These are phyloP conservation scores for Ceratorhiza oryzae-sativae DNA, from an alignment of 1,284 basidiomycete species.

Conservation along the genomic window DNA sequence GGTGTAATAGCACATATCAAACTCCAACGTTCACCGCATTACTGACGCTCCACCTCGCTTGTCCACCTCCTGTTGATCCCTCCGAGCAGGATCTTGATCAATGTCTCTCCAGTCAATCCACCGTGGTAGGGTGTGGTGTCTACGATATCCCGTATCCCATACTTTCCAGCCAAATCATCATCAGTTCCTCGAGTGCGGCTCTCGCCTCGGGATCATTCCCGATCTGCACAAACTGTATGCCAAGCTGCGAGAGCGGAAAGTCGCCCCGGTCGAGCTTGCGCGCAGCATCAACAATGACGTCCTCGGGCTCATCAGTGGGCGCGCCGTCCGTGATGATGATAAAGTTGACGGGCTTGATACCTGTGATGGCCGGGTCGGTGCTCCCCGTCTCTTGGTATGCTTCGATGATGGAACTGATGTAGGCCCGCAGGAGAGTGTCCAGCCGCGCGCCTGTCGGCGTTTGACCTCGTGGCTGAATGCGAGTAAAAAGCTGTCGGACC, in stretches of 20 bases:
- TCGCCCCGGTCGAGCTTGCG: slow-evolving; percentile 47
- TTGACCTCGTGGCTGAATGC: slow-evolving; percentile 55
- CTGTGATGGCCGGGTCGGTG: slow-evolving; percentile 35
- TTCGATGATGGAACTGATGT: slow-evolving; percentile 56
- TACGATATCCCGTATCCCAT: slow-evolving; percentile 56
- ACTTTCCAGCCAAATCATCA: slow-evolving; percentile 54
- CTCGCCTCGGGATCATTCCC: slow-evolving; percentile 58
- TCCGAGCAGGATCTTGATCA: slow-evolving; percentile 58
- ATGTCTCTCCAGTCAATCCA: slow-evolving; percentile 51
- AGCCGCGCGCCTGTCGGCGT: slow-evolving; percentile 62
- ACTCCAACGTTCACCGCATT: not conserved
- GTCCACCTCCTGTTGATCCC: slow-evolving; percentile 51
- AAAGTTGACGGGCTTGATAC: slow-evolving; percentile 62
- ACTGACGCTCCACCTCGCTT: slow-evolving; percentile 9
- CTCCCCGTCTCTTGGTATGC: slow-evolving; percentile 47
- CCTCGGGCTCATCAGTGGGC: slow-evolving; percentile 48
- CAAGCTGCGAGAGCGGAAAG: slow-evolving; percentile 52
- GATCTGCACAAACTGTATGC: slow-evolving; percentile 70
- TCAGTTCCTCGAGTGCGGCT: slow-evolving; percentile 56
- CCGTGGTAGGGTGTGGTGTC: slow-evolving; percentile 55
- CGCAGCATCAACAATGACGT: slow-evolving; percentile 48
- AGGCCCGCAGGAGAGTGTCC: slow-evolving; percentile 57
- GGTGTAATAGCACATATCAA: not conserved
- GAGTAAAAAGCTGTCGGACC: slow-evolving; percentile 56
- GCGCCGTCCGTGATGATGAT: slow-evolving; percentile 69